Evolutionary conservation across 108 stramenopile genomes (phyloP).

Genomic region (Seminavis robusta): DNA sequence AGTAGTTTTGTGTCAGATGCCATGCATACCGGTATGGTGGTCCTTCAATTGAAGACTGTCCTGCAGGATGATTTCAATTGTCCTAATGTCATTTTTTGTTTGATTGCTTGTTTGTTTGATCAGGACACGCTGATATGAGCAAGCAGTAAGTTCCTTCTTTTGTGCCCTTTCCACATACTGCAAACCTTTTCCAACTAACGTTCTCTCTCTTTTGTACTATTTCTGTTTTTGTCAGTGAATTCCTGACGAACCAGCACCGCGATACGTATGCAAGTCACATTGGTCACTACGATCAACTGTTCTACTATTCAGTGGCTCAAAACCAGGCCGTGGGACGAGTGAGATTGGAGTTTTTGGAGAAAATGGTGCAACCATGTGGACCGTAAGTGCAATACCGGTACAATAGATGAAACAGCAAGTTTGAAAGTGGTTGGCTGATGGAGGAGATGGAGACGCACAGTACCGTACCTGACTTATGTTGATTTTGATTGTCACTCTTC

Average conservation of each 20-base stretch:
- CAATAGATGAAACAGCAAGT: too few species aligned
- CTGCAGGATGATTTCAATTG: not conserved
- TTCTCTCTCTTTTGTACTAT: not conserved
- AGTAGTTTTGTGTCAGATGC: too few species aligned
- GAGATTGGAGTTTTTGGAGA: slow-evolving; percentile 86
- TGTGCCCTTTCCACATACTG: too few species aligned
- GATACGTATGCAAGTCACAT: slow-evolving; percentile 94
- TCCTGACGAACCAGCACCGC: slow-evolving; percentile 96
- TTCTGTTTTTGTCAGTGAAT: slow-evolving; percentile 58
- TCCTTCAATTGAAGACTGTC: too few species aligned
- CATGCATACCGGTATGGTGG: too few species aligned
- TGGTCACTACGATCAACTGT: slow-evolving; percentile 94
- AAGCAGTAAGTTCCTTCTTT: slow-evolving; percentile 55
- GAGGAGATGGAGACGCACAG: too few species aligned
- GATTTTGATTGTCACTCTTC: too few species aligned
- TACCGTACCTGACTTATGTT: too few species aligned
- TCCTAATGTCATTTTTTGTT: not conserved
- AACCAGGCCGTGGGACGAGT: slow-evolving; percentile 91
- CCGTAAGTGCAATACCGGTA: too few species aligned
- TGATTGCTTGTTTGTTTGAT: not conserved
- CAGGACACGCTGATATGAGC: slow-evolving; percentile 81
- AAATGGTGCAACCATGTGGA: slow-evolving; percentile 83
- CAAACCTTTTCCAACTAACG: not conserved
- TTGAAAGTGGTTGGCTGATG: too few species aligned
- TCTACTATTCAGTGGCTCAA: slow-evolving; percentile 95